Conservation (phyloP, 202 grass and related monocot species). For the Setaria italica region DNA sequence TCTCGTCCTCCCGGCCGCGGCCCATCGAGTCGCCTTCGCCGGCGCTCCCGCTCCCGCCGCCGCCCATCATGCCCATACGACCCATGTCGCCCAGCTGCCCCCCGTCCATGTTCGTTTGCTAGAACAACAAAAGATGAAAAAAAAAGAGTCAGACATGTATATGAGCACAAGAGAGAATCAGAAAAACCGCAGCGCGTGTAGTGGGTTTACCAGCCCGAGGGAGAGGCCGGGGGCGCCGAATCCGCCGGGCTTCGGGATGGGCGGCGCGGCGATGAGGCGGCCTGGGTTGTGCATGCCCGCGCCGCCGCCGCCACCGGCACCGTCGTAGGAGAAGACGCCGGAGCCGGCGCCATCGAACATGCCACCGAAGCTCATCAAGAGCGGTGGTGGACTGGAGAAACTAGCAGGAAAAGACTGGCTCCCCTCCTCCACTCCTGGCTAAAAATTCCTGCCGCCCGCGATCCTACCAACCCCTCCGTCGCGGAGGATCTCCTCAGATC, state of each 20-base stretch:
- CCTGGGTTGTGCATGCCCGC: slow-evolving; percentile 46
- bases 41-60: slow-evolving; percentile 42
- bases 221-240: slow-evolving; percentile 76
- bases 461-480: slow-evolving; percentile 41
- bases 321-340: slow-evolving; percentile 69
- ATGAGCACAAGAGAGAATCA: neutral
- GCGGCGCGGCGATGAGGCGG: slow-evolving; percentile 43
- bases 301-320: slow-evolving; percentile 23
- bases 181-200: neutral
- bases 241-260: slow-evolving; percentile 46
- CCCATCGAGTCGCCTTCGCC: slow-evolving; percentile 61
- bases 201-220: slow-evolving; percentile 68
- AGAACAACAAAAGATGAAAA: neutral
- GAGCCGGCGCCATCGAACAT: slow-evolving; percentile 80
- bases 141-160: neutral
- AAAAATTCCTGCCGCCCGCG: slow-evolving; percentile 46
- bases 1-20: slow-evolving; percentile 81
- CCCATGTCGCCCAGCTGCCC: slow-evolving; percentile 53
- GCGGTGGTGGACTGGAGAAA: neutral
- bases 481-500: slow-evolving; percentile 48
- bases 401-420: slow-evolving; percentile 17
- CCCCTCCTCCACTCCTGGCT: neutral
- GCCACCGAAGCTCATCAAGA: slow-evolving; percentile 85
- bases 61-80: slow-evolving; percentile 43
- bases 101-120: slow-evolving; percentile 76